Evolutionary conservation across 352 stramenopile genomes (phyloP).

Genomic region (Phytopythium delawarense): DNA sequence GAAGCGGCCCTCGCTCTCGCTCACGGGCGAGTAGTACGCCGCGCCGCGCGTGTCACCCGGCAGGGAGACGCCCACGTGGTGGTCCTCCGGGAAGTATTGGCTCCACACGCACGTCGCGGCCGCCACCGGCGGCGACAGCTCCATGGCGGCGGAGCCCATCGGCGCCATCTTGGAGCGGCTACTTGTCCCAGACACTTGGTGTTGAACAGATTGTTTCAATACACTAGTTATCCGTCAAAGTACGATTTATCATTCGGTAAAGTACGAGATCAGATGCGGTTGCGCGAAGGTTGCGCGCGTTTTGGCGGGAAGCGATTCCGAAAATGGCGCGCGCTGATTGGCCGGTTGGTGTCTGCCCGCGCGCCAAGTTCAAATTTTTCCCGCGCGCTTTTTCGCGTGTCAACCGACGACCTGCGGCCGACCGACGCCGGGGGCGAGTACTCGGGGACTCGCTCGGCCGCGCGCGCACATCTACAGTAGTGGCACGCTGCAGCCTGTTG

Average conservation of each 20-base stretch:
- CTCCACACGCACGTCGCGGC: slow-evolving; percentile 70
- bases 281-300: slow-evolving; percentile 11
- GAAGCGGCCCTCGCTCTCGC: slow-evolving; percentile 48
- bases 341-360: slow-evolving; percentile 1
- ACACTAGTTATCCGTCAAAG: not conserved
- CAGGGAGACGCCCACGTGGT: slow-evolving; percentile 36
- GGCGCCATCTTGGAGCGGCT: slow-evolving; percentile 1
- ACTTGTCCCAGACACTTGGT: not conserved
- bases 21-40: slow-evolving; percentile 46
- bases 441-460: not conserved
- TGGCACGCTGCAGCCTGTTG: no score
- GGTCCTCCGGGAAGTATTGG: slow-evolving; percentile 73
- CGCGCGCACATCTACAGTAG: not conserved
- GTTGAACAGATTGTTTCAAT: not conserved
- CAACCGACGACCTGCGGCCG: not conserved
- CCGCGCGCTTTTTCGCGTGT: slow-evolving; percentile 5
- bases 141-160: not conserved
- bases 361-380: slow-evolving; percentile 8
- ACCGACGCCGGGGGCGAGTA: not conserved
- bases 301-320: slow-evolving; percentile 33
- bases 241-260: not conserved
- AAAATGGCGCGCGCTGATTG: slow-evolving; percentile 27
- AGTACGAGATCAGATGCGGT: slow-evolving; percentile 10
- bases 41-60: slow-evolving; percentile 36
- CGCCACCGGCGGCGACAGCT: slow-evolving; percentile 11